A percentile compares a stretch with the other conserved stretches of the same genome.
These are phyloP conservation scores for Sclerotinia spermophila DNA, from an alignment of 2,329 filamentous ascomycete genomes.

Conservation along the genomic window DNA sequence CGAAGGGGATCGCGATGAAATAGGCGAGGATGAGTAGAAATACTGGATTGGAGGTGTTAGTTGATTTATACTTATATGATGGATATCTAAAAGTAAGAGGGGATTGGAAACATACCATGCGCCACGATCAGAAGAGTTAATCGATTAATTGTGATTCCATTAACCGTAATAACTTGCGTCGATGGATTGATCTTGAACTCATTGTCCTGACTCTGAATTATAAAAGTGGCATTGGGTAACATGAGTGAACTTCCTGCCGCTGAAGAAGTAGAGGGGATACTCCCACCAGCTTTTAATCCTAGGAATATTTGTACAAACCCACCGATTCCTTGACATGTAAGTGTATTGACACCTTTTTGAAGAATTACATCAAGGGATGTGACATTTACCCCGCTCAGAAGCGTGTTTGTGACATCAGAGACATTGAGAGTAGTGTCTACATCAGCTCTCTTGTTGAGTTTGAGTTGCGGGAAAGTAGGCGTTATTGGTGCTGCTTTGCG, in stretches of 20 bases:
- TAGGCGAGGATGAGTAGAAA: constrained; percentile 10
- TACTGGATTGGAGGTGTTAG: not conserved
- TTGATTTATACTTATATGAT: not conserved
- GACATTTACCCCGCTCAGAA: constrained; percentile 5
- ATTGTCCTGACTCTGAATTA: not conserved
- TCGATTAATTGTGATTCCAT: not conserved
- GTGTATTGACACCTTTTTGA: constrained; percentile 1
- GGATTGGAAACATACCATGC: constrained; percentile 18
- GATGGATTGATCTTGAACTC: constrained; percentile 8
- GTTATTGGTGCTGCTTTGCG: not conserved
- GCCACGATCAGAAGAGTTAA: not conserved
- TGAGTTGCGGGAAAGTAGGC: not conserved
- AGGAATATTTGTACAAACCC: not conserved
- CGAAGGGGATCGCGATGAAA: constrained; percentile 7
- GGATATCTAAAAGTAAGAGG: no score
- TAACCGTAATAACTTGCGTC: not conserved
- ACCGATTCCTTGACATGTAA: constrained; percentile 2
- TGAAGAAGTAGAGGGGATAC: not conserved
- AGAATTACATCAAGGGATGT: not conserved
- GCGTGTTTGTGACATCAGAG: not conserved
- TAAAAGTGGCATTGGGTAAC: constrained; percentile 4
- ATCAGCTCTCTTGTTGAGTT: not conserved
- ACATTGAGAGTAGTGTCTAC: not conserved
- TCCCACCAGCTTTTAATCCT: not conserved
- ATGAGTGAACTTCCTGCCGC: not conserved